A percentile compares a stretch with the other conserved stretches of the same genome.
These are phyloP conservation scores for Alternaria solani DNA, from an alignment of 2,329 filamentous ascomycete genomes.

Conservation along the genomic window DNA sequence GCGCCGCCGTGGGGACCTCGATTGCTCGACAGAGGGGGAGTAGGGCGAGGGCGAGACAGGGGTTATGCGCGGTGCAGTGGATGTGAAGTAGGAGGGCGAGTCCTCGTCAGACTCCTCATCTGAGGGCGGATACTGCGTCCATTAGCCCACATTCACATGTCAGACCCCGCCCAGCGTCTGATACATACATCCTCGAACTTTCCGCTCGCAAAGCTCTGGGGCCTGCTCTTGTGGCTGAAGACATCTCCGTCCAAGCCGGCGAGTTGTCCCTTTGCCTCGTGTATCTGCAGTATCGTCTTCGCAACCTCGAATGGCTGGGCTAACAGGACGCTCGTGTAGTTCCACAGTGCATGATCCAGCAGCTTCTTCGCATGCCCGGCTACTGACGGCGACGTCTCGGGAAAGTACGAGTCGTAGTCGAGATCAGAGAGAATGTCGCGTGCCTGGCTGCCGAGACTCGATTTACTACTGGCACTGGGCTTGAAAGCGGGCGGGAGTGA, in stretches of 20 bases:
- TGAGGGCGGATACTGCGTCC: constrained; percentile 54
- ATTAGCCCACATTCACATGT: constrained; percentile 31
- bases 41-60: constrained; percentile 48
- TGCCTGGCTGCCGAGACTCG: constrained; percentile 68
- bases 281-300: constrained; percentile 88
- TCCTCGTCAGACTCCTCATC: constrained; percentile 80
- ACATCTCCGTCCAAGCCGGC: constrained; percentile 31
- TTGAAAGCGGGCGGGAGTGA: constrained; percentile 45
- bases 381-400: constrained; percentile 73
- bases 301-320: constrained; percentile 97
- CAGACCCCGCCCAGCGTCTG: background rate
- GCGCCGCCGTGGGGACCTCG: constrained; percentile 48
- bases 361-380: constrained; percentile 78
- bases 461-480: constrained; percentile 53
- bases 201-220: constrained; percentile 44
- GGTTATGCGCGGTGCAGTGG: constrained; percentile 62
- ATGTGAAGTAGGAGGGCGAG: constrained; percentile 80
- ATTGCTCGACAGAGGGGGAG: constrained; percentile 48
- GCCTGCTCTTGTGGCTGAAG: constrained; percentile 33
- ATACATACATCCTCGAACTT: constrained; percentile 46
- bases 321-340: constrained; percentile 87
- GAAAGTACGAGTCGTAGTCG: constrained; percentile 88
- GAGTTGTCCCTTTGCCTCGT: constrained; percentile 56
- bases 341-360: constrained; percentile 86
- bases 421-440: constrained; percentile 88